These are phyloP conservation scores for Chlorella sp. DNA, from an alignment of 139 green algal genomes.

Conservation along the genomic window DNA sequence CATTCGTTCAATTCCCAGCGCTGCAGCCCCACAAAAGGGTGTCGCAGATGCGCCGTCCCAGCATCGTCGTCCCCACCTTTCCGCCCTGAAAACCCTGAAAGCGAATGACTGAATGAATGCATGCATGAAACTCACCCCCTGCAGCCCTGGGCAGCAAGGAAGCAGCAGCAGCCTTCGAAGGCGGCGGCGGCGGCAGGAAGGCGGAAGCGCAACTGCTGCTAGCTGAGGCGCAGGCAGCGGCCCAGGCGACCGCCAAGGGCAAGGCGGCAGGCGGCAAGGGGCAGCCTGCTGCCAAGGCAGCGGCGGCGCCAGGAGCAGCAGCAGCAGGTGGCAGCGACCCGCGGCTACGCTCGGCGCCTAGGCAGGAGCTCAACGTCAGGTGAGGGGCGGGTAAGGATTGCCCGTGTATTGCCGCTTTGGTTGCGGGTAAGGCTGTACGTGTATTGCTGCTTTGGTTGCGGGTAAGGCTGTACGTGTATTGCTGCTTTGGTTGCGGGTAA, in stretches of 20 bases:
- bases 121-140: background rate
- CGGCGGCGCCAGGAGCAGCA: background rate
- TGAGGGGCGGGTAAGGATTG: background rate
- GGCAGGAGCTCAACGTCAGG: constrained; percentile 26
- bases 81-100: no score
- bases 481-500: no score
- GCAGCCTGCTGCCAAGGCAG: background rate
- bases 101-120: no score
- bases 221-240: constrained; percentile 64
- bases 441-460: no score
- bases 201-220: constrained; percentile 67
- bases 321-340: constrained; percentile 1
- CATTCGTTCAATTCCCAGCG: no score
- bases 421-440: no score
- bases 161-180: constrained; percentile 44
- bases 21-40: no score
- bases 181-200: constrained; percentile 67
- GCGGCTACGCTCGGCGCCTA: constrained; percentile 11
- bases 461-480: no score
- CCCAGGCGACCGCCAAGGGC: background rate
- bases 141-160: constrained; percentile 40
- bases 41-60: no score
- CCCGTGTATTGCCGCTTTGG: no score
- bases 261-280: background rate
- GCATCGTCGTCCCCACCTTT: no score